Evolutionary conservation across 495 filamentous ascomycete genomes (phyloP).

Genomic region (Letharia lupina): DNA sequence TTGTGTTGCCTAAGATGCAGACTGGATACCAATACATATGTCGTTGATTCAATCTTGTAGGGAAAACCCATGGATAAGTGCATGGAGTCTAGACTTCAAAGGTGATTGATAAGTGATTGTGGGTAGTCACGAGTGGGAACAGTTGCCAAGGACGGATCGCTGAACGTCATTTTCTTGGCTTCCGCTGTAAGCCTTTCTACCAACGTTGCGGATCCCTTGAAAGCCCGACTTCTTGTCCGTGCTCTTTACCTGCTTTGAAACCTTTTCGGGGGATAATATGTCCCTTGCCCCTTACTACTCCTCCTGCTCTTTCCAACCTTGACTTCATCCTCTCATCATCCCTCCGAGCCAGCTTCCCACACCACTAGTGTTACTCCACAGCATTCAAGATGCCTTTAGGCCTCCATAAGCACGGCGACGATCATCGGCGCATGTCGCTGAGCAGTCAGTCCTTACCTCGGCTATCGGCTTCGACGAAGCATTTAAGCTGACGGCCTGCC

Average conservation of each 20-base stretch:
- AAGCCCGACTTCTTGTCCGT: background rate
- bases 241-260: background rate
- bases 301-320: background rate
- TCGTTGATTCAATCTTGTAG: background rate
- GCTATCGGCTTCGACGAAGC: background rate
- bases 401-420: slow-evolving; percentile 24
- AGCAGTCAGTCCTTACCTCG: slow-evolving; percentile 24
- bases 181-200: background rate
- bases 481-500: background rate
- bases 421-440: slow-evolving; percentile 33
- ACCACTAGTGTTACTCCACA: background rate
- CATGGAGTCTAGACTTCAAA: background rate
- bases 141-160: background rate
- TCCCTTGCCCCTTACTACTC: background rate
- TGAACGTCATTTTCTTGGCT: background rate
- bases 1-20: no score
- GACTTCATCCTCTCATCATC: background rate
- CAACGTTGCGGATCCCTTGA: background rate
- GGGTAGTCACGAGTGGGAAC: background rate
- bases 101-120: background rate
- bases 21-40: background rate
- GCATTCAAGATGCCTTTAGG: slow-evolving; percentile 27
- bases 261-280: background rate
- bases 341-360: background rate
- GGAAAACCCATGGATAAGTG: background rate